These are phyloP conservation scores for Boletus tylopilopsis DNA, from an alignment of 768 basidiomycete species.

Conservation along the genomic window DNA sequence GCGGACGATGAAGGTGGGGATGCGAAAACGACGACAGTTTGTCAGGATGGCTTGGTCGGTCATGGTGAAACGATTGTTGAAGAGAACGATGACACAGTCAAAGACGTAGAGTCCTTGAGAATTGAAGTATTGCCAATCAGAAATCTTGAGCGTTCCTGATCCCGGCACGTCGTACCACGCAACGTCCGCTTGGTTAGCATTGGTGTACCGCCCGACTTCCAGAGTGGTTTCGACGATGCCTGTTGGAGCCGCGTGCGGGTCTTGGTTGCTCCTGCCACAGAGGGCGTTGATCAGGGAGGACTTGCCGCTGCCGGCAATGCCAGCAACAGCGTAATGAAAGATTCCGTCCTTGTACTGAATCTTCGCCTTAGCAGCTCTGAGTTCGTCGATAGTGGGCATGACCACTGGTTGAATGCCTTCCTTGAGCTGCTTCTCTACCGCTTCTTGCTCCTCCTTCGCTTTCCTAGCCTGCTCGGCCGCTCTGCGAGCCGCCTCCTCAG, in stretches of 20 bases:
- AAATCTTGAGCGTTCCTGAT: conserved; percentile 33
- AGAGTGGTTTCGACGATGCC: conserved; percentile 34
- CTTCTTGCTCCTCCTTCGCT: conserved; percentile 19
- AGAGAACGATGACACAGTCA: conserved; percentile 34
- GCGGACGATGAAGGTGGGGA: conserved; percentile 35
- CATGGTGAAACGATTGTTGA: conserved; percentile 34
- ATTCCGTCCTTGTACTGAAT: conserved; percentile 26
- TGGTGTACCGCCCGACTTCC: conserved; percentile 27
- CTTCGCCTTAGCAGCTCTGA: conserved; percentile 22
- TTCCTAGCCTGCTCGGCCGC: conserved; percentile 23
- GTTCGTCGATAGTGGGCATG: conserved; percentile 27
- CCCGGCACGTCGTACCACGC: conserved; percentile 39
- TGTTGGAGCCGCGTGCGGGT: conserved; percentile 26
- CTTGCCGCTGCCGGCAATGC: conserved; percentile 30
- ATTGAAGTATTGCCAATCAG: conserved; percentile 39
- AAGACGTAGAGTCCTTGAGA: conserved; percentile 37
- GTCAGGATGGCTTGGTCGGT: conserved; percentile 35
- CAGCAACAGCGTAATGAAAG: conserved; percentile 31
- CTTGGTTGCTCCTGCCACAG: conserved; percentile 28
- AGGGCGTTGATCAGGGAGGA: conserved; percentile 32
- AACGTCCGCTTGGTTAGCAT: conserved; percentile 23
- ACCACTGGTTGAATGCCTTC: conserved; percentile 30
- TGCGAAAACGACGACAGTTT: conserved; percentile 31
- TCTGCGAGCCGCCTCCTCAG: conserved; percentile 22
- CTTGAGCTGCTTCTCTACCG: conserved; percentile 21